Base-by-base conservation (phyloP, 495 filamentous ascomycete genomes). In the Trichoderma reesei region DNA sequence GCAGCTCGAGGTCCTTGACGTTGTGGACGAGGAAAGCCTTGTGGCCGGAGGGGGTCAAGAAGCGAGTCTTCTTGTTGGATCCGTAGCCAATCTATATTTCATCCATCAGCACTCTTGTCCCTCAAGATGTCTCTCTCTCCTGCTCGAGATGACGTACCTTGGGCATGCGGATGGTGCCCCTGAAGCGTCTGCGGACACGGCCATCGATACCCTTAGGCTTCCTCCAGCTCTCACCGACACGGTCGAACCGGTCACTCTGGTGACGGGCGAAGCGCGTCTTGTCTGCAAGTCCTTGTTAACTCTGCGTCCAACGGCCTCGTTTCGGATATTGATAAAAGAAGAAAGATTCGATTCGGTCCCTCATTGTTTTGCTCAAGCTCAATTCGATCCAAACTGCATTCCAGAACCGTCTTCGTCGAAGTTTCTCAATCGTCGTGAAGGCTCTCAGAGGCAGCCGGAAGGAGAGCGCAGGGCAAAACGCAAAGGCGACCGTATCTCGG, bases 11-110 rank as follows among this genome's bases (percentile, higher is more conserved):
- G 73, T 98, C 95, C 74, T 85, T 81, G 78, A 86, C 75, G 86
- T 97, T 98, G 85, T 91, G 88, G 80, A 98, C 94, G 75, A 98
- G 87, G 87, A 98, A 98, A 65, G 94, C 92, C 85, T 98, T 98
- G 87, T 97, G 94, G 81, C 94, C 94, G 72, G 91, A 96, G 75
- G 94, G 95, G 87, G 92, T 96, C 85, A 97, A 87, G 84, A 98
- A 92, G 68, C 89, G 86, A 74, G 94, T 98, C 86, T 96, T 98
- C 86, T 88, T 94, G 88, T 98, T 97, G 80, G 86, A 90, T 70
- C 94, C 93, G 78, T 92, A 98, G 69, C 94, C 94, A 78, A 98
- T 98, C 93, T 96, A 72, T 66, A 60, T 5, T 36, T 39, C 14
- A 56, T 34, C 36, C 51, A 13, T 64, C 63, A 63, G 62, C 62